Evolutionary conservation across 1,284 basidiomycete genomes (phyloP).

Genomic region (Austropuccinia psidii): DNA sequence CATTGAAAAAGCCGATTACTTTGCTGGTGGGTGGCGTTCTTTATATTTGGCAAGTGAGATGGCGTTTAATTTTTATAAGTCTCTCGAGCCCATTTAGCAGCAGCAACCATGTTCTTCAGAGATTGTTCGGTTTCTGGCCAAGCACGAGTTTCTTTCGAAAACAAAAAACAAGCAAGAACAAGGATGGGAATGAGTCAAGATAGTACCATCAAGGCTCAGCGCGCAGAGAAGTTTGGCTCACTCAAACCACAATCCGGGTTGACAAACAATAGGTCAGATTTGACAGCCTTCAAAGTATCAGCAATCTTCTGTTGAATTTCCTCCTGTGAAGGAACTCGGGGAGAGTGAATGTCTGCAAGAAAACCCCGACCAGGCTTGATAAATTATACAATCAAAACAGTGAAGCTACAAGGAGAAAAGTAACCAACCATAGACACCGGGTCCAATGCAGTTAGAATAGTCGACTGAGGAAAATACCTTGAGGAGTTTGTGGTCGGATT

Average conservation of each 20-base stretch:
- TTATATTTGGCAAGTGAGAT: no score
- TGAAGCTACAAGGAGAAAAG: slow-evolving; percentile 46
- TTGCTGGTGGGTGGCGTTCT: no score
- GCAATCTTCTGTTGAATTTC: slow-evolving; percentile 92
- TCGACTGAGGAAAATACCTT: slow-evolving; percentile 90
- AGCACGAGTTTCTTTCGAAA: slow-evolving; percentile 60
- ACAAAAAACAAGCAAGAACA: background rate
- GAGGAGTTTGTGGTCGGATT: slow-evolving; percentile 95
- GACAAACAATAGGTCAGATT: slow-evolving; percentile 55
- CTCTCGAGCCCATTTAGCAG: slow-evolving; percentile 37
- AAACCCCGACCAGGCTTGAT: background rate
- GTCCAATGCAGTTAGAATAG: slow-evolving; percentile 97
- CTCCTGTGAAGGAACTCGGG: slow-evolving; percentile 85
- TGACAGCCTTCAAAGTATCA: slow-evolving; percentile 54
- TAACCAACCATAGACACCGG: slow-evolving; percentile 57
- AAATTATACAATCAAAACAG: slow-evolving; percentile 44
- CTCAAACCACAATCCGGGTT: slow-evolving; percentile 71
- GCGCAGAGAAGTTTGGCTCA: slow-evolving; percentile 28
- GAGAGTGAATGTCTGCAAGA: slow-evolving; percentile 87
- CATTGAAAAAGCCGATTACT: no score
- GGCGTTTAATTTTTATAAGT: slow-evolving; percentile 37
- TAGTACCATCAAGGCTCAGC: background rate
- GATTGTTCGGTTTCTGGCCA: slow-evolving; percentile 92
- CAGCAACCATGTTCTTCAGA: slow-evolving; percentile 71
- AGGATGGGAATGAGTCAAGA: background rate